A percentile compares a stretch with the other conserved stretches of the same genome.
phyloP scores from a whole-genome alignment of 345 rosid genomes.

The Salix caprea region DNA sequence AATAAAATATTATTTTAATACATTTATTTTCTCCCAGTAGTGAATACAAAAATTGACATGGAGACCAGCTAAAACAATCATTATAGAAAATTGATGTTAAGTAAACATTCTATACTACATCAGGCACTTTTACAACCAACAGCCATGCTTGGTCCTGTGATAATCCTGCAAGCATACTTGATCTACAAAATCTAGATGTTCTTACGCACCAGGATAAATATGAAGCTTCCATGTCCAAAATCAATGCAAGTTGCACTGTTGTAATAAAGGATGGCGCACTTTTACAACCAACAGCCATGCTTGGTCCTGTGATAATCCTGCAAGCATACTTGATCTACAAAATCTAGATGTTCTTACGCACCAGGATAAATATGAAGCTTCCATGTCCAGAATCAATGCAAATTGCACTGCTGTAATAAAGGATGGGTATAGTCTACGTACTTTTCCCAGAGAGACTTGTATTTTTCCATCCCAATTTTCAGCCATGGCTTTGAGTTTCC shows the following conservation, averaged over 20 bases:
- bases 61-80: no score
- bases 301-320: conserved; percentile 41
- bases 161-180: conserved; percentile 36
- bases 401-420: conserved; percentile 79
- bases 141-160: conserved; percentile 45
- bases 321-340: conserved; percentile 32
- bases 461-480: conserved; percentile 93
- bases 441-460: conserved; percentile 92
- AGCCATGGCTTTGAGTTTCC: conserved; percentile 96
- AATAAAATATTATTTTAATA: no score
- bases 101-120: conserved; percentile 27
- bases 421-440: conserved; percentile 79
- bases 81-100: conserved; percentile 1
- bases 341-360: conserved; percentile 5
- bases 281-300: conserved; percentile 37
- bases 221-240: background rate
- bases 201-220: no score
- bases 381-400: conserved; percentile 41
- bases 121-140: conserved; percentile 32
- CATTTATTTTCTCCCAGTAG: no score
- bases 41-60: no score
- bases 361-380: no score
- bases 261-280: conserved; percentile 61
- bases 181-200: conserved; percentile 17
- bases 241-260: conserved; percentile 88